A percentile compares a stretch with the other conserved stretches of the same genome.
Conservation (phyloP, 805 yeast species). For the Cyberlindnera maclurae region DNA sequence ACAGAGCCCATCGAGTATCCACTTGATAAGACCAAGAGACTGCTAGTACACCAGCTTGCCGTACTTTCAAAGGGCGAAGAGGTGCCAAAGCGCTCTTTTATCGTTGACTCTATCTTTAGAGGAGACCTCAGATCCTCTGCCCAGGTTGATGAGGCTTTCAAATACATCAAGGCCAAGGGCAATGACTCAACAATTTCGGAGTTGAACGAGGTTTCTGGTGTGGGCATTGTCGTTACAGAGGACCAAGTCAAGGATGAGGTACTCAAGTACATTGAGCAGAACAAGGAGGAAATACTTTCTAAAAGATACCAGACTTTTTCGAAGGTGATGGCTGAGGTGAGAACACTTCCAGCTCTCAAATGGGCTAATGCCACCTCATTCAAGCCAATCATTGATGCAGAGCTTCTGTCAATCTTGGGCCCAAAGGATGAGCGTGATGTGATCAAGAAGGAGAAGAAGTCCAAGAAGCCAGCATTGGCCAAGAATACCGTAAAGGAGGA, state of each 20-base stretch:
- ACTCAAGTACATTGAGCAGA: constrained; percentile 47
- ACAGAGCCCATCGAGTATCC: constrained; percentile 24
- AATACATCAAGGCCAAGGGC: constrained; percentile 55
- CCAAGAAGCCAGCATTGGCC: constrained; percentile 25
- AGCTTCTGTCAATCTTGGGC: constrained; percentile 67
- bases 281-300: constrained; percentile 53
- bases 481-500: constrained; percentile 21
- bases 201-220: constrained; percentile 66
- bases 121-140: constrained; percentile 58
- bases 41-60: constrained; percentile 74
- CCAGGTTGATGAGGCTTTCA: constrained; percentile 76
- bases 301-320: constrained; percentile 80
- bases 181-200: constrained; percentile 38
- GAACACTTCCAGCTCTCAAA: constrained; percentile 65
- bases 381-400: constrained; percentile 80
- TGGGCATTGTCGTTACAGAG: constrained; percentile 65
- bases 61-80: constrained; percentile 53
- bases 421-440: constrained; percentile 96
- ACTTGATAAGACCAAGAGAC: constrained; percentile 52
- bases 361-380: constrained; percentile 89
- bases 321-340: constrained; percentile 66
- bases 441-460: constrained; percentile 64
- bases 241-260: constrained; percentile 59
- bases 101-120: constrained; percentile 55
- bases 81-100: constrained; percentile 38